Conservation (phyloP, 345 rosid species). For the Sonneratia alba region DNA sequence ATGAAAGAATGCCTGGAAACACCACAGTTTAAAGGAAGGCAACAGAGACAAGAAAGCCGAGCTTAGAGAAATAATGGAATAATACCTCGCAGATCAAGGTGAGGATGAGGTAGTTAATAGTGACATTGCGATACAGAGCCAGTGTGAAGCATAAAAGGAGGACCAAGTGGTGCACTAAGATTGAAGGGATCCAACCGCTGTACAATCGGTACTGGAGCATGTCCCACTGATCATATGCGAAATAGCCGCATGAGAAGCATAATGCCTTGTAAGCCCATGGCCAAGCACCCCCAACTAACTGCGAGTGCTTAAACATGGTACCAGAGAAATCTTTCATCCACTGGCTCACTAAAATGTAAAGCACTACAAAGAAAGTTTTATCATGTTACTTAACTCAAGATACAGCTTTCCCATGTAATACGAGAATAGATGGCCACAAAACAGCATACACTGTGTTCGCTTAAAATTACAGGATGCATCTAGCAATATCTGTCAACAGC, state of each 20-base stretch:
- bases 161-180: constrained; percentile 67
- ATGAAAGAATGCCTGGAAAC: neutral
- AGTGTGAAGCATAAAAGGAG: constrained; percentile 85
- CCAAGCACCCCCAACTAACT: constrained; percentile 59
- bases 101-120: constrained; percentile 81
- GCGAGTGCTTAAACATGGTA: constrained; percentile 62
- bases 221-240: constrained; percentile 93
- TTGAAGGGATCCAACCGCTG: constrained; percentile 71
- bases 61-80: neutral
- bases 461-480: neutral
- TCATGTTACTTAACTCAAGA: neutral
- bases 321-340: constrained; percentile 31
- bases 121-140: constrained; percentile 69
- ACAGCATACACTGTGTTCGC: neutral
- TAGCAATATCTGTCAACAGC: neutral
- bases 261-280: constrained; percentile 69
- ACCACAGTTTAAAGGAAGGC: neutral
- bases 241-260: constrained; percentile 89
- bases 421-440: neutral
- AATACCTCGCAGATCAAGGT: constrained; percentile 85
- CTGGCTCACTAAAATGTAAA: constrained; percentile 51
- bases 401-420: neutral
- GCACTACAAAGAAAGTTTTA: constrained; percentile 37
- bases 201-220: constrained; percentile 71
- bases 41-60: neutral